A percentile compares a stretch with the other conserved stretches of the same genome.
Evolutionary conservation across 2,329 filamentous ascomycete species (phyloP).

Genomic region (Raffaelea deltoideospora): DNA sequence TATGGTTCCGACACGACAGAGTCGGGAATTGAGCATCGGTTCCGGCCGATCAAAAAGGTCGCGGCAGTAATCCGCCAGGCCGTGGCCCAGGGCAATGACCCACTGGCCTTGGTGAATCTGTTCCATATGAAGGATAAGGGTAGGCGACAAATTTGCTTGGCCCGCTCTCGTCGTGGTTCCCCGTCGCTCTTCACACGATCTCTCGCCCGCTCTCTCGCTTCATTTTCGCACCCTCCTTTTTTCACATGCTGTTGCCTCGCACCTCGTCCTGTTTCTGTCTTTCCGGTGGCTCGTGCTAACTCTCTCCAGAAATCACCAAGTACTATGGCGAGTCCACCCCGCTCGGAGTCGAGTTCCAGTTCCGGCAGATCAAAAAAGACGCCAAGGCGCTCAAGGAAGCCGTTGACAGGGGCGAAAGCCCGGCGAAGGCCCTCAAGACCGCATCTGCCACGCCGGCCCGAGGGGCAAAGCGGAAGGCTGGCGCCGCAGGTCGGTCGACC

Average conservation of each 20-base stretch:
- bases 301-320: constrained; percentile 36
- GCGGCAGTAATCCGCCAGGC: constrained; percentile 21
- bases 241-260: neutral
- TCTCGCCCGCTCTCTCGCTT: too few species aligned
- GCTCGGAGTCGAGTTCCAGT: constrained; percentile 45
- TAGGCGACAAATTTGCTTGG: too few species aligned
- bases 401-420: constrained; percentile 28
- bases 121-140: constrained; percentile 23
- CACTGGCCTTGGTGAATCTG: constrained; percentile 28
- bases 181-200: neutral
- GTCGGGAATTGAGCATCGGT: constrained; percentile 33
- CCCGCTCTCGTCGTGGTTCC: too few species aligned
- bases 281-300: constrained; percentile 1
- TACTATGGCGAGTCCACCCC: constrained; percentile 44
- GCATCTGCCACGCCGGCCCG: neutral
- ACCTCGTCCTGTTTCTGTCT: neutral
- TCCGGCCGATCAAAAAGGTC: constrained; percentile 30
- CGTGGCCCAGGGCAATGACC: constrained; percentile 21
- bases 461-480: neutral
- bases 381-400: constrained; percentile 31
- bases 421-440: constrained; percentile 17
- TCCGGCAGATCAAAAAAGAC: constrained; percentile 38
- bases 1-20: constrained; percentile 34
- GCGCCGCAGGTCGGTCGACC: neutral
- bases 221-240: neutral